Evolutionary conservation across 1,139 yeast species (phyloP).

Genomic region (Candida sp.): DNA sequence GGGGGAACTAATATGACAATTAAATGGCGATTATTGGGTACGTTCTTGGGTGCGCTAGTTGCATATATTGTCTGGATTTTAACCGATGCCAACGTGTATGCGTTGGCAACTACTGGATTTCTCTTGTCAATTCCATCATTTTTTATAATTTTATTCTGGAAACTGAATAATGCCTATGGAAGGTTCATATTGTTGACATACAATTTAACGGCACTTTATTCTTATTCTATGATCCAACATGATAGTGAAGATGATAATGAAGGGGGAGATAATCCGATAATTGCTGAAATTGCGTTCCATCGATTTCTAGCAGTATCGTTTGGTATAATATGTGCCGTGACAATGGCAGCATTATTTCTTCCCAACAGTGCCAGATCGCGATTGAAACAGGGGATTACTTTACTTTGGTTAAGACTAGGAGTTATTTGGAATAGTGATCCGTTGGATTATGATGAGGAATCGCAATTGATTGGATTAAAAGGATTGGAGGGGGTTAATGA

Average conservation of each 20-base stretch:
- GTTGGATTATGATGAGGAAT: conserved; percentile 27
- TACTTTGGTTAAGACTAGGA: conserved; percentile 78
- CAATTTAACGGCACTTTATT: conserved; percentile 75
- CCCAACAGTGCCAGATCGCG: conserved; percentile 77
- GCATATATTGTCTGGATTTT: conserved; percentile 61
- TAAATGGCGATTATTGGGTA: conserved; percentile 73
- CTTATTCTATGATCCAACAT: conserved; percentile 63
- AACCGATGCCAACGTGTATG: conserved; percentile 54
- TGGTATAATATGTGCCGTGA: conserved; percentile 77
- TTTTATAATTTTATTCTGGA: conserved; percentile 67
- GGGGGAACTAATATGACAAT: conserved; percentile 85
- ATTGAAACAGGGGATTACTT: conserved; percentile 59
- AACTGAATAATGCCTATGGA: conserved; percentile 59
- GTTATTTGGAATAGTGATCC: conserved; percentile 70
- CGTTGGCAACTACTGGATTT: conserved; percentile 57
- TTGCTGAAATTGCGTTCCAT: conserved; percentile 77
- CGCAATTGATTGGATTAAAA: conserved; percentile 44
- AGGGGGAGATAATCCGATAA: conserved; percentile 67
- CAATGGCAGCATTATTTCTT: conserved; percentile 59
- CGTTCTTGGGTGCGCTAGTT: conserved; percentile 62
- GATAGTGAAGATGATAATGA: conserved; percentile 66
- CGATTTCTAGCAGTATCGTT: conserved; percentile 68
- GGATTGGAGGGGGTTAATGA: conserved; percentile 52
- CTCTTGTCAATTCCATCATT: conserved; percentile 62
- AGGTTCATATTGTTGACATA: conserved; percentile 74